Evolutionary conservation across 1,284 basidiomycete genomes (phyloP).

Genomic region (Microbotryum lychnidis-dioicae): DNA sequence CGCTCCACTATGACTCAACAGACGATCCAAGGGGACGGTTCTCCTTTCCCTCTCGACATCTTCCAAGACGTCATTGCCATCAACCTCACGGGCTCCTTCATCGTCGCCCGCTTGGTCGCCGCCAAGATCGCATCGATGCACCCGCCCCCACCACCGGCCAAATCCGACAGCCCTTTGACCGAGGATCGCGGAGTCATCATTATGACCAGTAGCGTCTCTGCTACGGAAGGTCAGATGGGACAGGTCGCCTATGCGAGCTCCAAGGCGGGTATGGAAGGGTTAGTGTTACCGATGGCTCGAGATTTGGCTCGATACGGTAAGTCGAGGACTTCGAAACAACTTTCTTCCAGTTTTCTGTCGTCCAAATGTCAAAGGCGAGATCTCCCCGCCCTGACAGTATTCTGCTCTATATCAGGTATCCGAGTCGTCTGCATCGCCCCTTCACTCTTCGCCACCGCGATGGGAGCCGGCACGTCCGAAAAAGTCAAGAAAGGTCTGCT

Average conservation of each 20-base stretch:
- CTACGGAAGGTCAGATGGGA: slow-evolving; percentile 40
- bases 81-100: slow-evolving; percentile 40
- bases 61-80: slow-evolving; percentile 38
- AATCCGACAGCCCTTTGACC: slow-evolving; percentile 5
- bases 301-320: slow-evolving; percentile 40
- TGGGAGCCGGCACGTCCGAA: slow-evolving; percentile 35
- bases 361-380: no score
- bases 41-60: slow-evolving; percentile 36
- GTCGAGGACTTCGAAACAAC: background rate
- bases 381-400: background rate
- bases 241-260: slow-evolving; percentile 37
- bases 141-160: slow-evolving; percentile 18
- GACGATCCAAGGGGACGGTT: slow-evolving; percentile 36
- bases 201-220: slow-evolving; percentile 37
- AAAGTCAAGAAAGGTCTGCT: slow-evolving; percentile 14
- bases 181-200: slow-evolving; percentile 41
- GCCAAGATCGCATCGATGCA: slow-evolving; percentile 32
- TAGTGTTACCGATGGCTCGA: slow-evolving; percentile 40
- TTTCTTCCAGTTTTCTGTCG: background rate
- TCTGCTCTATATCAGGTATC: slow-evolving; percentile 18
- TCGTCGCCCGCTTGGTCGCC: slow-evolving; percentile 39
- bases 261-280: slow-evolving; percentile 38
- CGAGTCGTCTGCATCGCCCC: slow-evolving; percentile 36
- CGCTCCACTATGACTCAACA: background rate
- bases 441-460: slow-evolving; percentile 39